Conservation (phyloP, 1,284 basidiomycete genomes). For the Neonothopanus nambi region DNA sequence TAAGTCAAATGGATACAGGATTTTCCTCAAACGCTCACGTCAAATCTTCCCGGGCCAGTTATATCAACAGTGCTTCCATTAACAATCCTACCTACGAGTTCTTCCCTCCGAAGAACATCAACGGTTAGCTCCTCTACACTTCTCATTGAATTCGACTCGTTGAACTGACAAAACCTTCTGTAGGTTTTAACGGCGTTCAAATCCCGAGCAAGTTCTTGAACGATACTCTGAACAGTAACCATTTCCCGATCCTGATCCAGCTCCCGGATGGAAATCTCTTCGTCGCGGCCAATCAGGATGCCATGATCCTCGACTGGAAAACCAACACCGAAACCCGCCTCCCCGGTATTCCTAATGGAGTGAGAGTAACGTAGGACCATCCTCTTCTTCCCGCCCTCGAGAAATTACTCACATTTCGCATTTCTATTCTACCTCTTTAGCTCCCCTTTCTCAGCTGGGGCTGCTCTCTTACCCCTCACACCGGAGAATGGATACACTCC, state of each 20-base stretch:
- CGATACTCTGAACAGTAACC: conserved; percentile 54
- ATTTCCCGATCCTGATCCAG: conserved; percentile 55
- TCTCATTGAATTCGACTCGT: neutral
- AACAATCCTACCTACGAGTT: conserved; percentile 43
- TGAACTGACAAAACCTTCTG: conserved; percentile 18
- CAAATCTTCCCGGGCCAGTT: conserved; percentile 21
- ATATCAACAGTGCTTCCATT: conserved; percentile 33
- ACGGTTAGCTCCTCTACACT: conserved; percentile 33
- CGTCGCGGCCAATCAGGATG: conserved; percentile 52
- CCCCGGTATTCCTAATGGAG: conserved; percentile 52
- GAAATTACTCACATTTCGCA: neutral
- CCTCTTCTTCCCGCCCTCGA: neutral
- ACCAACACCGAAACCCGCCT: conserved; percentile 46
- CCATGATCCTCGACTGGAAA: conserved; percentile 55
- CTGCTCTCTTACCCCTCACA: conserved; percentile 37
- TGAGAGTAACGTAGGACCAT: conserved; percentile 41
- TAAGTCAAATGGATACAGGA: conserved; percentile 9
- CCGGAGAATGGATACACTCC: conserved; percentile 31
- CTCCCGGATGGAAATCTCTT: conserved; percentile 53
- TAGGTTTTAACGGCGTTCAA: conserved; percentile 23
- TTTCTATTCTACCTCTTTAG: conserved; percentile 1
- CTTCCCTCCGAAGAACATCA: conserved; percentile 45
- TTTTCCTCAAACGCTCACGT: neutral
- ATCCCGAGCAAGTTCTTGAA: conserved; percentile 48
- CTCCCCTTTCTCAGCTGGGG: conserved; percentile 55